Base-by-base conservation (phyloP, 108 stramenopile species). In the Skeletonema menzelii region DNA sequence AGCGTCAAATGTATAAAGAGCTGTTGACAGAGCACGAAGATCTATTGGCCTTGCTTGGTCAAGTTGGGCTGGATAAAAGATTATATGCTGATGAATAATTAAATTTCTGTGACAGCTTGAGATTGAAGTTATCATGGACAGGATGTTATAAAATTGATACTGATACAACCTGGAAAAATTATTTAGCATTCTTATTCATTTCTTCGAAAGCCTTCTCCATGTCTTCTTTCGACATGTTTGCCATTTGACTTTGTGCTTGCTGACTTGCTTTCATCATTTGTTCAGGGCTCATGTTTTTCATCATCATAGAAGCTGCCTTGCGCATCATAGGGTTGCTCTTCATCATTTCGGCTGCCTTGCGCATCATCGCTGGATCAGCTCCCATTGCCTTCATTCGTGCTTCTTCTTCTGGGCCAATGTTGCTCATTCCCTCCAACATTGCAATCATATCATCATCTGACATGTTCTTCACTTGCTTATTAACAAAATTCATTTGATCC, bases 371-470 rank as follows among this genome's bases (percentile, higher is more conserved):
- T 2, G 89, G 86, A 53, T 90, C 87, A 34, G 84, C 85, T 6
- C 89, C 89, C 89, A 90, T 90, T 3, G 89, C 86, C 67, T 70
- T 82, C 82, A 90, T 73, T 24, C 86, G 66, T 17, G 89, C 89
- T 59, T 90, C 85, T 71, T 87, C 76, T 61, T 85, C 86, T 2
- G 89, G 89, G n/a, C 79, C 80, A 31, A 87, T 80, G 40, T 85
- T 82, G 15, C 72, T 14, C 89, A 90, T 90, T 30, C 69, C 70
- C 2, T 87, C 85, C 61, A 90, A 65, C 80, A 90, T 85, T 13
- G 66, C 35, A 46, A 60, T 68, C 64, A 90, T 81, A 40, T 90
- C 86, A 27, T 84, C 74, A 31, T 87, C 84, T 4, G 67, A 69
- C 86, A 90, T 82, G n/a, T 65, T 85, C 70, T 90, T 90, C 31